Base-by-base conservation (phyloP, 2,329 filamentous ascomycete species). In the Ophiostoma ips region DNA sequence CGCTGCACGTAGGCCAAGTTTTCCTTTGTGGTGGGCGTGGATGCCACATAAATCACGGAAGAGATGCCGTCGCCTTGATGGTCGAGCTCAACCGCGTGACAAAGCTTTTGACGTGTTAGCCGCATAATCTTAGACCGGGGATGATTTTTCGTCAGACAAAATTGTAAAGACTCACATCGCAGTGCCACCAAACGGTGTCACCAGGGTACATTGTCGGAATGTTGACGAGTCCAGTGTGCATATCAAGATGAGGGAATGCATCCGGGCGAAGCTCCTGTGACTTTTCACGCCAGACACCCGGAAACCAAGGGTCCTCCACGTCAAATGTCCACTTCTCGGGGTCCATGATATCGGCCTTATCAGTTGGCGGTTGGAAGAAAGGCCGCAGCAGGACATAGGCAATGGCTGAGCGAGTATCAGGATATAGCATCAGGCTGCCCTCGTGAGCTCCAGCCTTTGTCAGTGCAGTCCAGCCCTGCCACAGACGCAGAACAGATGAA, bases 381-480 rank as follows among this genome's bases (percentile, higher is more conserved):
- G 67, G 66, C 11, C 67, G 59, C n/a, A 70, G 59, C 9, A 70
- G 54, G 41, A 68, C 51, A 50, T 70, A 71, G 2, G 66, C 63
- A 12, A 68, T 62, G 13, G 59, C 60, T 3, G 55, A 58, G 9
- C 58, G 58, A 18, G 68, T 58, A 50, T 68, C 63, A 1, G 68
- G 68, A 49, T 66, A 67, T 5, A 71, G 50, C 52, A 69, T 56
- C 28, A 71, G 52, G 2, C 61, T 66, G 11, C 67, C 68, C 52
- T 68, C 63, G 19, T 38, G 16, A 2, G 61, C 55, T 2, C 56
- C 62, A 2, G 64, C 61, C 5, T 56, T 57, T 0, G 66, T 68
- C 16, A 69, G 58, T 2, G 66, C 67, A 3, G 66, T 69, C 68
- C 66, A 70, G 33, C 66, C 67, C 54, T 68, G 66, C 54, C 64